phyloP scores from a whole-genome alignment of 164 flowering plant species.

The Akebia trifoliata region DNA sequence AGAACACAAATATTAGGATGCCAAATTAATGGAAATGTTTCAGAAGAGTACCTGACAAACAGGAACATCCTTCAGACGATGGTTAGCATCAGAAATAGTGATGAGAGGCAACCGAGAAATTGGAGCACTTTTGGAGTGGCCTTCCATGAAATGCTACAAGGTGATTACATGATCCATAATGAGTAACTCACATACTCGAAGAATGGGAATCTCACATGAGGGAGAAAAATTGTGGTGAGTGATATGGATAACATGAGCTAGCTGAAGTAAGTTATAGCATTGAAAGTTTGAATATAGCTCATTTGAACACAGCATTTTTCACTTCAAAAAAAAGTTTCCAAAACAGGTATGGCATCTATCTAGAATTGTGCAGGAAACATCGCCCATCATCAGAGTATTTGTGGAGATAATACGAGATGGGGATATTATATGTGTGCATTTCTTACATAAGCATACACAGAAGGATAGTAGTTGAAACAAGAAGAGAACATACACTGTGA shows the following conservation, averaged over 20 bases:
- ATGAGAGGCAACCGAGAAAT: slow-evolving; percentile 88
- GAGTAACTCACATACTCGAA: slow-evolving; percentile 2
- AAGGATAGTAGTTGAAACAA: not conserved
- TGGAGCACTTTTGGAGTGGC: slow-evolving; percentile 90
- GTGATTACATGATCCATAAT: slow-evolving; percentile 5
- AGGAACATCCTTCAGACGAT: slow-evolving; percentile 75
- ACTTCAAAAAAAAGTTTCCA: not conserved
- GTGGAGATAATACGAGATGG: not conserved
- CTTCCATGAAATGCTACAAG: slow-evolving; percentile 94
- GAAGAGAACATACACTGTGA: slow-evolving; percentile 71
- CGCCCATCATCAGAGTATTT: not conserved
- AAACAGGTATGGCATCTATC: not conserved
- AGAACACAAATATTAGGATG: not conserved
- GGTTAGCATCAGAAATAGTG: slow-evolving; percentile 55
- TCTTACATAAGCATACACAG: too few relatives aligned
- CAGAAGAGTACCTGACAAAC: slow-evolving; percentile 66
- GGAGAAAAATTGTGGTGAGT: not conserved
- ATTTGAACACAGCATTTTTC: not conserved
- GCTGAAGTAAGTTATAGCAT: not conserved
- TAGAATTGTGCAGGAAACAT: not conserved
- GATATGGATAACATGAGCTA: not conserved
- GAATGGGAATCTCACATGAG: not conserved
- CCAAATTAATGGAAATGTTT: not conserved
- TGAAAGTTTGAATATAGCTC: not conserved
- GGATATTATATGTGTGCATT: too few relatives aligned